A percentile compares a stretch with the other conserved stretches of the same genome.
These are phyloP conservation scores for Vicia faba DNA, from an alignment of 306 rosid species.

Conservation along the genomic window DNA sequence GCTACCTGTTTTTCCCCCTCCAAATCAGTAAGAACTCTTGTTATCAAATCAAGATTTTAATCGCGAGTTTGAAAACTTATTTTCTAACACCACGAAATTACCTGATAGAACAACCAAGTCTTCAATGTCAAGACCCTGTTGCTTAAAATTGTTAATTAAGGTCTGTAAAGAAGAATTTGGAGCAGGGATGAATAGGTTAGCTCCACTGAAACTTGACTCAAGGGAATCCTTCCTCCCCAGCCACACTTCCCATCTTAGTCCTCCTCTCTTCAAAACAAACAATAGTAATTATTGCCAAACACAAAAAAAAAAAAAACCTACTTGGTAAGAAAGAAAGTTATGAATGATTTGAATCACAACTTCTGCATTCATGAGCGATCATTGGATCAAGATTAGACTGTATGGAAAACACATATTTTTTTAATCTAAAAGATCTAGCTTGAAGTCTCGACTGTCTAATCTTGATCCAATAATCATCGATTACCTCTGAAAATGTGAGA, in stretches of 20 bases:
- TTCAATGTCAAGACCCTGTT: constrained; percentile 65
- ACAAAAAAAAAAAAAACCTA: not conserved
- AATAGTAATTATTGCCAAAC: not conserved
- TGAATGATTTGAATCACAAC: too few species aligned
- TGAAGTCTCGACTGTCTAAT: too few species aligned
- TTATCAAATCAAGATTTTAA: not conserved
- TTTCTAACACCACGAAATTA: not conserved
- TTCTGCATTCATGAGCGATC: too few species aligned
- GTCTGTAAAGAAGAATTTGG: constrained; percentile 80
- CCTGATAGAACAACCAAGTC: constrained; percentile 84
- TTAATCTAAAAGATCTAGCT: too few species aligned
- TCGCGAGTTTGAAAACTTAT: not conserved
- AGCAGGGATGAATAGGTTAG: constrained; percentile 70
- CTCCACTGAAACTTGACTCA: constrained; percentile 74
- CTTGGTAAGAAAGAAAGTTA: not conserved
- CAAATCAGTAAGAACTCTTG: not conserved
- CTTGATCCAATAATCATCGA: too few species aligned
- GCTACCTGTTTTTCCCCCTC: constrained; percentile 55
- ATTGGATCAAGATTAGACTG: too few species aligned
- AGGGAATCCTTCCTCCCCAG: constrained; percentile 84
- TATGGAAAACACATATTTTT: too few species aligned
- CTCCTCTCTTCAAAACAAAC: constrained; percentile 65
- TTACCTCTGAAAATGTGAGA: too few species aligned
- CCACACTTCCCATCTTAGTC: constrained; percentile 73
- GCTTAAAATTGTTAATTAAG: constrained; percentile 63